These are phyloP conservation scores for Neurospora sp. DNA, from an alignment of 495 filamentous ascomycete species.

Conservation along the genomic window DNA sequence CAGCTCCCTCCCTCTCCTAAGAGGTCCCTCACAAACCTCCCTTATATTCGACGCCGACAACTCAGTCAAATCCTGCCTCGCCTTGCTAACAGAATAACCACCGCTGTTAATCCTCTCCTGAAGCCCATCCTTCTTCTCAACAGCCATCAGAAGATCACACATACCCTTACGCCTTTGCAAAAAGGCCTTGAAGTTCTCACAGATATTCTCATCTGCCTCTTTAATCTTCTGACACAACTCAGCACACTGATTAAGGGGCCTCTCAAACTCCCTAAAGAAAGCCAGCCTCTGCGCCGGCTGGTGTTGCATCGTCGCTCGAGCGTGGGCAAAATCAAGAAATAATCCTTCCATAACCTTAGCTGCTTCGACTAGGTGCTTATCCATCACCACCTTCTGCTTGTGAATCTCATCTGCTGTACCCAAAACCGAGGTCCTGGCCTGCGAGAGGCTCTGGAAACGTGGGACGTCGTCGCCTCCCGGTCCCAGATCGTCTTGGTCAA, in stretches of 20 bases:
- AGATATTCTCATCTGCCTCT: fast-evolving
- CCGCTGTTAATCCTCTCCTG: neutral
- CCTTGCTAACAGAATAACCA: neutral
- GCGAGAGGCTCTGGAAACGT: neutral
- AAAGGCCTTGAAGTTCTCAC: neutral
- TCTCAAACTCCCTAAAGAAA: neutral
- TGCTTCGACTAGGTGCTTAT: neutral
- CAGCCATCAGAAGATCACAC: neutral
- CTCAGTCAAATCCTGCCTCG: neutral
- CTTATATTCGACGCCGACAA: neutral
- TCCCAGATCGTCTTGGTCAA: neutral
- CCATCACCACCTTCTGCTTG: neutral
- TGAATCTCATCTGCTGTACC: neutral
- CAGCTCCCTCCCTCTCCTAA: neutral
- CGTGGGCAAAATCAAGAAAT: neutral
- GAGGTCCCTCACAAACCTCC: neutral
- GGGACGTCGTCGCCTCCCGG: neutral
- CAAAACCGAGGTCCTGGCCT: neutral
- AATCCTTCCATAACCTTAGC: fast-evolving
- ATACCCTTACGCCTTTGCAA: neutral
- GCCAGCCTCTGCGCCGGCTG: neutral
- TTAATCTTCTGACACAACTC: neutral
- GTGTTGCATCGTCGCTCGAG: neutral
- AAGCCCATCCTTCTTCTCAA: neutral
- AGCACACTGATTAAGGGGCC: neutral